Percentiles rank a stretch among this genome's conserved stretches.
Conservation (phyloP, 2,329 filamentous ascomycete genomes). For the Corniculantispora saksenae region DNA sequence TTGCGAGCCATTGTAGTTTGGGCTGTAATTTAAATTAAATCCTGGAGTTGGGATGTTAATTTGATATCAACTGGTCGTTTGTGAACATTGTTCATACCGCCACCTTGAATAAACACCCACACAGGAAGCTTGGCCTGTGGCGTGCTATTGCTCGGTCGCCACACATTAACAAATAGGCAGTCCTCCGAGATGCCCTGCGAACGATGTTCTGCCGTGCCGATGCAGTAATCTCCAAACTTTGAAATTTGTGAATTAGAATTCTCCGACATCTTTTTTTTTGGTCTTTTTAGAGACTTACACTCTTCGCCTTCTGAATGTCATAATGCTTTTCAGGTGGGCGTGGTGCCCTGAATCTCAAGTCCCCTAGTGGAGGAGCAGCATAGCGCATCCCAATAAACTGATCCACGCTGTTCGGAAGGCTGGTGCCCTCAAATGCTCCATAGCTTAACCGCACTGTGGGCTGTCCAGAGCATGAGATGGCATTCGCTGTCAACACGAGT, state of each 20-base stretch:
- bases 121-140: slow-evolving; percentile 36
- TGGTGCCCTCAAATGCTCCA: slow-evolving; percentile 42
- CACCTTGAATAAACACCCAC: slow-evolving; percentile 45
- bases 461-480: neutral
- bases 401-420: slow-evolving; percentile 40
- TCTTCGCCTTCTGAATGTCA: slow-evolving; percentile 36
- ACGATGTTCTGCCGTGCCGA: slow-evolving; percentile 35
- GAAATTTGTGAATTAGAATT: neutral
- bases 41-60: neutral
- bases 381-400: slow-evolving; percentile 53
- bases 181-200: slow-evolving; percentile 38
- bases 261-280: no score
- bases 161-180: slow-evolving; percentile 51
- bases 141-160: slow-evolving; percentile 40
- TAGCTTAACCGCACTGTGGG: slow-evolving; percentile 43
- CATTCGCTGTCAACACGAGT: neutral
- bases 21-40: slow-evolving; percentile 48
- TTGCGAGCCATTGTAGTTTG: slow-evolving; percentile 51
- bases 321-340: slow-evolving; percentile 39
- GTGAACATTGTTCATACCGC: slow-evolving; percentile 27
- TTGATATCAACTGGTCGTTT: neutral
- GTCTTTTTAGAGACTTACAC: no score
- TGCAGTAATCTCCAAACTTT: slow-evolving; percentile 49
- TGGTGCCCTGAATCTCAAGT: slow-evolving; percentile 54
- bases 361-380: slow-evolving; percentile 50